phyloP scores from a whole-genome alignment of 805 yeast species.

The Tetrapisispora fleetii region DNA sequence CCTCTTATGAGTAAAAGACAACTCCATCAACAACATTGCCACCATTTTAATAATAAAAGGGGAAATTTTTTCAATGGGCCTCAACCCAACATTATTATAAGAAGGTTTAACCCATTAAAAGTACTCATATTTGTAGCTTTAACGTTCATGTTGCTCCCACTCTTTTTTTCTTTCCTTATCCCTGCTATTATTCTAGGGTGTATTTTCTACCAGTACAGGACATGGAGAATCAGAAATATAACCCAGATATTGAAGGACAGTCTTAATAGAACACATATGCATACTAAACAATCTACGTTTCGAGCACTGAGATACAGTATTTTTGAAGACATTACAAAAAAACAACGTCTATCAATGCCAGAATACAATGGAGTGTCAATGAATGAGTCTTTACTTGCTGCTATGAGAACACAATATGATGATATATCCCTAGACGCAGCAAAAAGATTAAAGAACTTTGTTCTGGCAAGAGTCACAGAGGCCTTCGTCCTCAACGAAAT shows the following conservation, averaged over 20 bases:
- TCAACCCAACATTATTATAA: constrained; percentile 4
- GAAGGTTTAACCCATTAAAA: constrained; percentile 8
- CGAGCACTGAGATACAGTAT: constrained; percentile 5
- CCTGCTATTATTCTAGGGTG: constrained; percentile 17
- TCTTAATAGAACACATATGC: constrained; percentile 9
- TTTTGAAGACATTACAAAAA: too few species aligned
- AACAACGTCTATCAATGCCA: too few species aligned
- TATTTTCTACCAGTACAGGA: constrained; percentile 16
- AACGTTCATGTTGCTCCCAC: constrained; percentile 9
- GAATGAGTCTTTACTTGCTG: too few species aligned
- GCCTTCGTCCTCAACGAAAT: constrained; percentile 17
- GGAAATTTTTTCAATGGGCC: background rate
- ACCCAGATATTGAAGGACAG: constrained; percentile 5
- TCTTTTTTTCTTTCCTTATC: constrained; percentile 13
- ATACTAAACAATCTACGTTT: constrained; percentile 10
- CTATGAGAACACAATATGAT: background rate
- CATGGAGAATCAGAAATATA: constrained; percentile 15
- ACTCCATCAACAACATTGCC: background rate
- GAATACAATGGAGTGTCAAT: too few species aligned
- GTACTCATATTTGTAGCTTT: constrained; percentile 8
- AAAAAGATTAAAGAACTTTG: constrained; percentile 6
- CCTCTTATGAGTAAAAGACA: background rate
- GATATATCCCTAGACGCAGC: constrained; percentile 1
- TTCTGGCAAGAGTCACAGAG: constrained; percentile 16
- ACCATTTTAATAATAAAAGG: too few species aligned